Conservation (phyloP, 2,329 filamentous ascomycete genomes). For the Nemania sp. region DNA sequence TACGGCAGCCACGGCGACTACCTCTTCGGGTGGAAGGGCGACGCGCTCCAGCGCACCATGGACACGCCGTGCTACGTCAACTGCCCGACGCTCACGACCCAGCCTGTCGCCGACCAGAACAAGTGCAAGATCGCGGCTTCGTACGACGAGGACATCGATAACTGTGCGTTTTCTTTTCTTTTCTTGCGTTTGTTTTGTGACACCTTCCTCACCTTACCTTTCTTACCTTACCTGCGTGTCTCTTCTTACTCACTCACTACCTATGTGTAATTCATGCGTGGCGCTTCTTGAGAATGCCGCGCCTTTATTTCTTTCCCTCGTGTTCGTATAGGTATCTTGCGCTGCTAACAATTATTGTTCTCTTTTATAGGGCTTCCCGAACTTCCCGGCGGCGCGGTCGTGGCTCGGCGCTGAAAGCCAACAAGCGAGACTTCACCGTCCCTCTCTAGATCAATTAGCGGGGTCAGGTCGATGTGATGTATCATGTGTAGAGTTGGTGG, state of each 20-base stretch:
- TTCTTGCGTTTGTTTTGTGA: too few relatives aligned
- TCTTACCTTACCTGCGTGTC: too few relatives aligned
- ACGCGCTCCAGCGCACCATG: slow-evolving; percentile 41
- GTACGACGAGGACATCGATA: slow-evolving; percentile 39
- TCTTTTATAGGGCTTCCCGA: slow-evolving; percentile 26
- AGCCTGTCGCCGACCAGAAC: slow-evolving; percentile 40
- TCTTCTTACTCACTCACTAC: too few relatives aligned
- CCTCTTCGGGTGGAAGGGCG: slow-evolving; percentile 48
- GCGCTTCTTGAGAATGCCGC: too few relatives aligned
- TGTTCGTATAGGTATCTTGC: too few relatives aligned
- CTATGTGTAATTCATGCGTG: too few relatives aligned
- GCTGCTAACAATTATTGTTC: background rate
- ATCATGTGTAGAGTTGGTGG: too few relatives aligned
- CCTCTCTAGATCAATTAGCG: too few relatives aligned
- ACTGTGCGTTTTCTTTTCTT: slow-evolving; percentile 38
- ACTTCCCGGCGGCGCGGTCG: slow-evolving; percentile 30
- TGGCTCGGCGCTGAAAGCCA: slow-evolving; percentile 24
- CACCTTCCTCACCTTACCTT: too few relatives aligned
- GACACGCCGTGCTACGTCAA: slow-evolving; percentile 40
- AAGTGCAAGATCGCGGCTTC: slow-evolving; percentile 38
- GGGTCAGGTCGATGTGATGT: too few relatives aligned
- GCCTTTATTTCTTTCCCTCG: too few relatives aligned
- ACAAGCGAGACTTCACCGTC: too few relatives aligned
- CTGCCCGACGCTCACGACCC: slow-evolving; percentile 39
- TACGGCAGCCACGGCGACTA: slow-evolving; percentile 44